These are phyloP conservation scores for Lactifluus piperatus DNA, from an alignment of 768 basidiomycete species.

Conservation along the genomic window DNA sequence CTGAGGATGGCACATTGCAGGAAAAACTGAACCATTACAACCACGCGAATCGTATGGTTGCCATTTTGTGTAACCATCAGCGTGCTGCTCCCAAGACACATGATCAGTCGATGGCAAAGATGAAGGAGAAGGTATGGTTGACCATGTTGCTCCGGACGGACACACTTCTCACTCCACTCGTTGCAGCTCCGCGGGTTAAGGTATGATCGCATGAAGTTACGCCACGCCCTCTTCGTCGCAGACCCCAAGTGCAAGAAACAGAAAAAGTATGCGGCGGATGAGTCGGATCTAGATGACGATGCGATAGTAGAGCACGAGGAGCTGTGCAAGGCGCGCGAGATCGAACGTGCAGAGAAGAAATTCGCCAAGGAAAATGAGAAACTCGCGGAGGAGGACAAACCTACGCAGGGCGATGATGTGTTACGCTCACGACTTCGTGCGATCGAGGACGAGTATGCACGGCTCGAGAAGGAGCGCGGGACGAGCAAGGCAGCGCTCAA, in stretches of 20 bases:
- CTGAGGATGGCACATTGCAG: conserved; percentile 65
- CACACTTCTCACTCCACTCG: not conserved
- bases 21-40: conserved; percentile 98
- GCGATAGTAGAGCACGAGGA: conserved; percentile 80
- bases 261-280: conserved; percentile 65
- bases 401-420: conserved; percentile 47
- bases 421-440: conserved; percentile 60
- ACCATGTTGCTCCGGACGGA: not conserved
- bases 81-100: conserved; percentile 88
- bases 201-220: conserved; percentile 96
- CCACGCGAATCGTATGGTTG: conserved; percentile 93
- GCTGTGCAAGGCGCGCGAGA: conserved; percentile 63
- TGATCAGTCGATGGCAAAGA: conserved; percentile 89
- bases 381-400: conserved; percentile 59
- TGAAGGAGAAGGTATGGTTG: conserved; percentile 72
- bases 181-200: conserved; percentile 76
- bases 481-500: conserved; percentile 58
- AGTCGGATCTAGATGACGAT: conserved; percentile 93
- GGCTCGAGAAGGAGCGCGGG: conserved; percentile 74
- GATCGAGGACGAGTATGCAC: conserved; percentile 71
- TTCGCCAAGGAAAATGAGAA: conserved; percentile 93
- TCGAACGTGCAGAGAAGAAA: conserved; percentile 89
- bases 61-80: conserved; percentile 99
- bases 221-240: conserved; percentile 72
- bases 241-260: conserved; percentile 80